These are phyloP conservation scores for Xylariaceae sp. DNA, from an alignment of 2,329 filamentous ascomycete species.

Conservation along the genomic window DNA sequence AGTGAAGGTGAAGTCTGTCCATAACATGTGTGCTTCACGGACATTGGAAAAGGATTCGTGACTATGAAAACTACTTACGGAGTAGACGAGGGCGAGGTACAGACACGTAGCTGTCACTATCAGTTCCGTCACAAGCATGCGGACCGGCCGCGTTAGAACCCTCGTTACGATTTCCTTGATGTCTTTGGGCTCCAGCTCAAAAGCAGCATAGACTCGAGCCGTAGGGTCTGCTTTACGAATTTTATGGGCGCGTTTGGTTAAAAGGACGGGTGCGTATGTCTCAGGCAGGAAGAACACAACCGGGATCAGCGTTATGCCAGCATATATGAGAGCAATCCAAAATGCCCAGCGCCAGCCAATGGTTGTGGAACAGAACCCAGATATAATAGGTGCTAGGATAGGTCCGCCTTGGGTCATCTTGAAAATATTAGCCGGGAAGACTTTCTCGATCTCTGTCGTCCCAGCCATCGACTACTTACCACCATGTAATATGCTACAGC, in stretches of 20 bases:
- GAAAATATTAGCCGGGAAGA: slow-evolving; percentile 1
- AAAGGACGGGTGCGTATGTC: slow-evolving; percentile 56
- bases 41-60: not conserved
- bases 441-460: not conserved
- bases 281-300: slow-evolving; percentile 59
- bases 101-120: slow-evolving; percentile 67
- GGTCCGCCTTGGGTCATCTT: slow-evolving; percentile 62
- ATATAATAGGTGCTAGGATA: slow-evolving; percentile 61
- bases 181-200: slow-evolving; percentile 59
- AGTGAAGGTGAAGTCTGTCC: not conserved
- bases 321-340: slow-evolving; percentile 66
- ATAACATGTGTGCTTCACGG: not conserved
- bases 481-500: slow-evolving; percentile 63
- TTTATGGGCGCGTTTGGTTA: slow-evolving; percentile 52
- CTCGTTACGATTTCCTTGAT: slow-evolving; percentile 58
- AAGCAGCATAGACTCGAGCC: slow-evolving; percentile 51
- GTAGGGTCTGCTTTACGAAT: slow-evolving; percentile 54
- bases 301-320: slow-evolving; percentile 56
- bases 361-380: slow-evolving; percentile 54
- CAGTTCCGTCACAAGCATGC: slow-evolving; percentile 69
- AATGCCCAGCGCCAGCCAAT: slow-evolving; percentile 68
- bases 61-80: slow-evolving; percentile 20
- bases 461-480: slow-evolving; percentile 35
- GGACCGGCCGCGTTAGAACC: slow-evolving; percentile 66
- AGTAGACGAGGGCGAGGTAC: slow-evolving; percentile 69